phyloP scores from a whole-genome alignment of 106 monocot species.

The Apostasia ramifera region DNA sequence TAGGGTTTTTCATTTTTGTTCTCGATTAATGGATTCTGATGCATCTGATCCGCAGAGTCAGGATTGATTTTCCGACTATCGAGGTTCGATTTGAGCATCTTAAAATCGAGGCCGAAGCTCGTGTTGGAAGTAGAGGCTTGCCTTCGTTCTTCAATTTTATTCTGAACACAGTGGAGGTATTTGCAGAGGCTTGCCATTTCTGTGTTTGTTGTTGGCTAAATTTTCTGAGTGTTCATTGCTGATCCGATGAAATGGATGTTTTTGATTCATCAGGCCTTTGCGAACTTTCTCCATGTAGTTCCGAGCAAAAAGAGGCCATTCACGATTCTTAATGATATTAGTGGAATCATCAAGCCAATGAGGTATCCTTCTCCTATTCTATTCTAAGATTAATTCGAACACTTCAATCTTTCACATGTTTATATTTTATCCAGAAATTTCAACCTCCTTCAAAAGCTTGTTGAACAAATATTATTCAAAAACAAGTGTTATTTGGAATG shows the following conservation, averaged over 20 bases:
- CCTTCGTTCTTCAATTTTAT: neutral
- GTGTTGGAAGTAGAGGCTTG: conserved; percentile 1
- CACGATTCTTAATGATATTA: conserved; percentile 7
- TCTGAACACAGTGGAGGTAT: neutral
- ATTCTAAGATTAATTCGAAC: too few relatives aligned
- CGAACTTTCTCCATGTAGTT: conserved; percentile 1
- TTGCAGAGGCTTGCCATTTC: neutral
- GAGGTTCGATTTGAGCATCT: conserved; percentile 2
- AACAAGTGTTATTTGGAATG: too few relatives aligned
- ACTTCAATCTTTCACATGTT: too few relatives aligned
- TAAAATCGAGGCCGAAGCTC: neutral
- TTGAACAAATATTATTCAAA: too few relatives aligned
- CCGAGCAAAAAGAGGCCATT: conserved; percentile 11
- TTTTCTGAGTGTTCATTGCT: neutral
- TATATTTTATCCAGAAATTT: too few relatives aligned
- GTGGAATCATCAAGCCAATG: conserved; percentile 12
- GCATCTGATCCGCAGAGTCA: neutral
- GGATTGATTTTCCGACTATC: conserved; percentile 2
- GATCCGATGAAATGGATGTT: too few relatives aligned
- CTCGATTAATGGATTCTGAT: neutral
- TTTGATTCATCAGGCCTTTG: neutral
- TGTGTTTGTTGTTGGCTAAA: neutral
- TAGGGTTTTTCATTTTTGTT: neutral
- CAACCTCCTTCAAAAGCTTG: too few relatives aligned
- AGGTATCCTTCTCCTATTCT: neutral